Evolutionary conservation across 2,329 filamentous ascomycete species (phyloP).

Genomic region (Stachybotrys chlorohalonatus): DNA sequence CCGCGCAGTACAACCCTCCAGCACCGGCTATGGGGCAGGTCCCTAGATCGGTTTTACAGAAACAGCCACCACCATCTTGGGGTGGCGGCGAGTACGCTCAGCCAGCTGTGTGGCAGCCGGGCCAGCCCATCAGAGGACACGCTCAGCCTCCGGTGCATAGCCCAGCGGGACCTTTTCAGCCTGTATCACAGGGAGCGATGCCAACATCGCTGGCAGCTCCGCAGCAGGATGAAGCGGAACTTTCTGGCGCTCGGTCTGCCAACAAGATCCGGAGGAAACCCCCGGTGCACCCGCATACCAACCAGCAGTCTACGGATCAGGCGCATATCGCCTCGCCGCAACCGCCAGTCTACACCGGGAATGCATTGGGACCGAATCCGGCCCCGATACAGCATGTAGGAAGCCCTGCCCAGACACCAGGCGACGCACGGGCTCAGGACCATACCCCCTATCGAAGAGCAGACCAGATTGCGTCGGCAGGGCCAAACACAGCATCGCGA

Average conservation of each 20-base stretch:
- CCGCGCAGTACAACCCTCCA: not conserved
- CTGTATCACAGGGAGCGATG: not conserved
- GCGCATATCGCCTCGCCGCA: not conserved
- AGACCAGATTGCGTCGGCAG: not conserved
- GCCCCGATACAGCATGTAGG: not conserved
- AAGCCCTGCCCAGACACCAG: not conserved
- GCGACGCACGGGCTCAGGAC: not conserved
- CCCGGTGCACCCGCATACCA: not conserved
- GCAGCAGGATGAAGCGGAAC: not conserved
- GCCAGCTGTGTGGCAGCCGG: constrained; percentile 3
- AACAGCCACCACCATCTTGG: constrained; percentile 1
- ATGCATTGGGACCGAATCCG: not conserved
- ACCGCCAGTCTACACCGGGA: not conserved
- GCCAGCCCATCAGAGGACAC: not conserved
- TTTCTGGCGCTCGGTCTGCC: not conserved
- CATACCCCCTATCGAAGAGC: not conserved
- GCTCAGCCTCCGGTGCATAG: not conserved
- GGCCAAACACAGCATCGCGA: not conserved
- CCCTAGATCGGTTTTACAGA: not conserved
- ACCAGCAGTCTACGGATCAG: not conserved
- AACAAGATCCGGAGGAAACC: not conserved
- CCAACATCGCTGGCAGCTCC: not conserved
- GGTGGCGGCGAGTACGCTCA: constrained; percentile 1
- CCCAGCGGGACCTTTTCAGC: not conserved
- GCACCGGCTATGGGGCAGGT: not conserved